Conservation (phyloP, 371 early-diverging fungal genomes). For the Choanephora cucurbitarum region DNA sequence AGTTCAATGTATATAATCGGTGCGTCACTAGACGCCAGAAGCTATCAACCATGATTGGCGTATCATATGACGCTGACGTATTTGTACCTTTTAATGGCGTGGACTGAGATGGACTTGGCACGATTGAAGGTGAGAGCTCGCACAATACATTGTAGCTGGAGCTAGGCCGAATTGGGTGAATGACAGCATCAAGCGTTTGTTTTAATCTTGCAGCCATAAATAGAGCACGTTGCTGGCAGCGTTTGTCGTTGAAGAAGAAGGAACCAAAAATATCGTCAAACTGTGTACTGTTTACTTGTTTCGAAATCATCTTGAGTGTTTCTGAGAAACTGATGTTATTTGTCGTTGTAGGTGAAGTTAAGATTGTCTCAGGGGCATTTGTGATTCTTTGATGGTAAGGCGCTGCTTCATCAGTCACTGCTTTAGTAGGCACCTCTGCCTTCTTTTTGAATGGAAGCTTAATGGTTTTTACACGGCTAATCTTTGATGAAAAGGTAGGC, state of each 20-base stretch:
- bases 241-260: conserved; percentile 51
- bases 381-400: conserved; percentile 1
- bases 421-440: not conserved
- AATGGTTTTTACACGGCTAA: conserved; percentile 37
- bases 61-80: conserved; percentile 7
- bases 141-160: conserved; percentile 14
- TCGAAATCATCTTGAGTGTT: conserved; percentile 41
- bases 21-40: conserved; percentile 44
- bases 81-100: conserved; percentile 14
- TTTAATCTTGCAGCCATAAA: conserved; percentile 49
- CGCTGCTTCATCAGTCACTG: no score
- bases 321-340: conserved; percentile 34
- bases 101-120: conserved; percentile 13
- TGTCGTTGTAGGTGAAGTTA: conserved; percentile 14
- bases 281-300: conserved; percentile 36
- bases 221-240: conserved; percentile 48
- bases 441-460: conserved; percentile 31
- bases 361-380: conserved; percentile 6
- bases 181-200: conserved; percentile 28
- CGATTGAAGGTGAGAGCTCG: conserved; percentile 8
- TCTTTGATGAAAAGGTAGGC: conserved; percentile 39
- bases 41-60: conserved; percentile 13
- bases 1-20: conserved; percentile 49
- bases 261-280: conserved; percentile 45
- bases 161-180: conserved; percentile 19